Conservation (phyloP, 2,329 filamentous ascomycete species). For the Orbilia brochopaga region DNA sequence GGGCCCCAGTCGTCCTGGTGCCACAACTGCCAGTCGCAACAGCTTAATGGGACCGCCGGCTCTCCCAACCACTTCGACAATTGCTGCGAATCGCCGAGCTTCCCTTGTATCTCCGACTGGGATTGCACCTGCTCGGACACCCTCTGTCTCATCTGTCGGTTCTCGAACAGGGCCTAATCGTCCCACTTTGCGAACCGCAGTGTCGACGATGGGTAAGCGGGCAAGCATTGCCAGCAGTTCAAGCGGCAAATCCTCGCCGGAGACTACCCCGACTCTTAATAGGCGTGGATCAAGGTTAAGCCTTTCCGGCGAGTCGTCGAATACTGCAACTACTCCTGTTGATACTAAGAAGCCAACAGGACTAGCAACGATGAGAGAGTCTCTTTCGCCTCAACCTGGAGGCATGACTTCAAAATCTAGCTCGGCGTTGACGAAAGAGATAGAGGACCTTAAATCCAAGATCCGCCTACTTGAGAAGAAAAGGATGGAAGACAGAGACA, state of each 20-base stretch:
- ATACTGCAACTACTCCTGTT: constrained; percentile 46
- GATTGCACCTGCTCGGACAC: constrained; percentile 23
- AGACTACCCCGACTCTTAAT: constrained; percentile 35
- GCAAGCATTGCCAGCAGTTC: constrained; percentile 38
- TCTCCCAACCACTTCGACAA: constrained; percentile 20
- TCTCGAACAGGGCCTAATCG: constrained; percentile 25
- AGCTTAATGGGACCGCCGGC: constrained; percentile 45
- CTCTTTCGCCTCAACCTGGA: constrained; percentile 55
- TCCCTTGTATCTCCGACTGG: constrained; percentile 44
- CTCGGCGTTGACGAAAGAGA: constrained; percentile 68
- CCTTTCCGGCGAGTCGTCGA: constrained; percentile 33
- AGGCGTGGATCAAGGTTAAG: constrained; percentile 42
- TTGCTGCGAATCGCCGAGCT: constrained; percentile 12
- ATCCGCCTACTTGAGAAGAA: constrained; percentile 87
- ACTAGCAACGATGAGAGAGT: constrained; percentile 53
- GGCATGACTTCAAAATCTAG: constrained; percentile 48
- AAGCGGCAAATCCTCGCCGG: constrained; percentile 59
- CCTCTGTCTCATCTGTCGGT: constrained; percentile 31
- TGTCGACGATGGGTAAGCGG: constrained; percentile 25
- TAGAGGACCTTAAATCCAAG: constrained; percentile 88
- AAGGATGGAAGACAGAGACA: constrained; percentile 80
- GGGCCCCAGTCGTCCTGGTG: constrained; percentile 22
- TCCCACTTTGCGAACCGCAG: constrained; percentile 32
- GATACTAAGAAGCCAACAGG: constrained; percentile 53
- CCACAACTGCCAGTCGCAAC: constrained; percentile 20